Evolutionary conservation across 768 basidiomycete species (phyloP), one percentile per base, ranked within the genome.

Genomic region (Phlebiopsis flavidoalba): DNA sequence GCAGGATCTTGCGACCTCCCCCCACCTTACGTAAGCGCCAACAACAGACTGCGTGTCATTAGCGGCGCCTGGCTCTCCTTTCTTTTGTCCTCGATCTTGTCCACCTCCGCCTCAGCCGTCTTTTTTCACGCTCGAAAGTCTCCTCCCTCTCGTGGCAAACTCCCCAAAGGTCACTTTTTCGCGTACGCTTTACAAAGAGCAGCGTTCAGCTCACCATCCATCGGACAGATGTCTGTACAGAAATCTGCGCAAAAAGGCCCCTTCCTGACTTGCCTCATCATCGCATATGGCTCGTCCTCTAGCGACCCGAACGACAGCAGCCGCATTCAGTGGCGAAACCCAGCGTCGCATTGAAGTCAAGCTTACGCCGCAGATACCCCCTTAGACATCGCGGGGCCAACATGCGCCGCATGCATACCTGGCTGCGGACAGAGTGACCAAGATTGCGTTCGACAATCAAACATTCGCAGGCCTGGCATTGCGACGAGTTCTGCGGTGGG

Each of bases 271-370:
- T 58, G 8, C 47, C n/a, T 58, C 46, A 48, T 58, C 19, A 58
- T 58, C 33, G 57, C 22, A 24, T 58, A 58, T 31, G 57, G 57
- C 31, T 58, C 57, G 10, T n/a, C 45, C 11, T 8, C 3, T 22
- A 35, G 33, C 46, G 57, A 58, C 46, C 57, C 57, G 2, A 24
- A 47, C 17, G 46, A 50, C 24, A 35, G 48, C 46, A 48, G 46
- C 46, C 46, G 57, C n/a, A 5, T 50, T 50, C 57, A 35, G n/a
- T 15, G 46, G 46, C 8, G 17, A 48, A 2, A 45, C 26, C 15
- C 57, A 58, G 48, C 46, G 57, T 19, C 57, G 57, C 24, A 46
- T 58, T 22, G 57, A 58, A 19, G 48, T 58, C 43, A 15, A 49
- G 46, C 37, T 48, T 15, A 17, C 46, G n/a, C 57, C 57, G 11